phyloP scores from a whole-genome alignment of 805 yeast genomes.

The Blastobotrys terrestris region DNA sequence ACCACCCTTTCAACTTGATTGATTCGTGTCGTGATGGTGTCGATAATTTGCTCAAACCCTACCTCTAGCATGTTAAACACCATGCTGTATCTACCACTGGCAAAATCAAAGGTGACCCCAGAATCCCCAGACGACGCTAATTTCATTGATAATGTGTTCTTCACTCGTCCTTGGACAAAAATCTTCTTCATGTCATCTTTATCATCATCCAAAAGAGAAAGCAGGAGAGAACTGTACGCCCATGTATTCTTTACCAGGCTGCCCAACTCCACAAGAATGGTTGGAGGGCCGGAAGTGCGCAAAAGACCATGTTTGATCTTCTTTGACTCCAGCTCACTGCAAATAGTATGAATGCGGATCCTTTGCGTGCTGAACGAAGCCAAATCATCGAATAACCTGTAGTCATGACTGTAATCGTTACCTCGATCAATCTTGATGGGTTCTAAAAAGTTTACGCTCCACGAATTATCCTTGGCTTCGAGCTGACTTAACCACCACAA shows the following conservation, averaged over 20 bases:
- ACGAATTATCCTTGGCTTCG: slow-evolving; percentile 19
- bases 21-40: slow-evolving; percentile 13
- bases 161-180: slow-evolving; percentile 19
- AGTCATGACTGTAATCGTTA: slow-evolving; percentile 22
- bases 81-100: slow-evolving; percentile 17
- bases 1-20: slow-evolving; percentile 28
- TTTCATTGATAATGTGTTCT: slow-evolving; percentile 7
- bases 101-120: slow-evolving; percentile 23
- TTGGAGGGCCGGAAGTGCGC: slow-evolving; percentile 5
- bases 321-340: slow-evolving; percentile 25
- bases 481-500: slow-evolving; percentile 34
- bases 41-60: slow-evolving; percentile 9
- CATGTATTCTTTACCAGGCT: slow-evolving; percentile 13
- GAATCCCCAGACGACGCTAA: slow-evolving; percentile 19
- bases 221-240: slow-evolving; percentile 18
- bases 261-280: slow-evolving; percentile 15
- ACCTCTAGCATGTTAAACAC: background rate
- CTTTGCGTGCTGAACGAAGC: slow-evolving; percentile 21
- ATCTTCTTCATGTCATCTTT: slow-evolving; percentile 1
- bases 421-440: slow-evolving; percentile 16
- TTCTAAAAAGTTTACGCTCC: slow-evolving; percentile 23
- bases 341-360: slow-evolving; percentile 27
- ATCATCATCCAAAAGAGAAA: slow-evolving; percentile 6
- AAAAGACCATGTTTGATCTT: slow-evolving; percentile 10
- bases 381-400: slow-evolving; percentile 24